Conservation (phyloP, 306 rosid species). For the Dryas octopetala region DNA sequence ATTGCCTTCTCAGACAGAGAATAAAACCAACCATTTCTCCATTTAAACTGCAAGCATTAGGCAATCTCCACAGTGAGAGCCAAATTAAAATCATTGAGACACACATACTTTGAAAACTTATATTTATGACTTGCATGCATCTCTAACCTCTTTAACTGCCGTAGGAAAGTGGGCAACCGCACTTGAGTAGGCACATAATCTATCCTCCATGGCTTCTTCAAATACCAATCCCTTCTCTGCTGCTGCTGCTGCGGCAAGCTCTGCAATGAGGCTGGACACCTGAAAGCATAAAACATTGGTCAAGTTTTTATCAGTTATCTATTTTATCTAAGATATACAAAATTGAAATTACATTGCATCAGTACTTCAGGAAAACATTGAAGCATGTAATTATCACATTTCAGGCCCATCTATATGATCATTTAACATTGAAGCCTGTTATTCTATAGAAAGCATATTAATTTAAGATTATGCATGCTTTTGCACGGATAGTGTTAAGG, state of each 20-base stretch:
- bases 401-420: background rate
- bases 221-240: conserved; percentile 67
- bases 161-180: conserved; percentile 94
- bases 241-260: conserved; percentile 75
- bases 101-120: background rate
- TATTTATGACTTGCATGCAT: background rate
- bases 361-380: background rate
- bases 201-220: conserved; percentile 72
- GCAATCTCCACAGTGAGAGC: conserved; percentile 19
- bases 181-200: conserved; percentile 85
- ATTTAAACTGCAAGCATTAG: conserved; percentile 66
- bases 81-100: background rate
- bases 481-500: background rate
- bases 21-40: conserved; percentile 98
- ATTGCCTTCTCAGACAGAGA: conserved; percentile 64
- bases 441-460: background rate
- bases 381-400: background rate
- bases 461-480: background rate
- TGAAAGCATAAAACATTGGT: conserved; percentile 34
- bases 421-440: background rate
- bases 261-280: conserved; percentile 76
- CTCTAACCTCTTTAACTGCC: conserved; percentile 89
- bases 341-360: background rate
- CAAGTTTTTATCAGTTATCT: background rate
- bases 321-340: background rate